Evolutionary conservation across 2,329 filamentous ascomycete species (phyloP), one percentile per base, ranked within the genome.

Genomic region (Beauveria pseudobassiana): DNA sequence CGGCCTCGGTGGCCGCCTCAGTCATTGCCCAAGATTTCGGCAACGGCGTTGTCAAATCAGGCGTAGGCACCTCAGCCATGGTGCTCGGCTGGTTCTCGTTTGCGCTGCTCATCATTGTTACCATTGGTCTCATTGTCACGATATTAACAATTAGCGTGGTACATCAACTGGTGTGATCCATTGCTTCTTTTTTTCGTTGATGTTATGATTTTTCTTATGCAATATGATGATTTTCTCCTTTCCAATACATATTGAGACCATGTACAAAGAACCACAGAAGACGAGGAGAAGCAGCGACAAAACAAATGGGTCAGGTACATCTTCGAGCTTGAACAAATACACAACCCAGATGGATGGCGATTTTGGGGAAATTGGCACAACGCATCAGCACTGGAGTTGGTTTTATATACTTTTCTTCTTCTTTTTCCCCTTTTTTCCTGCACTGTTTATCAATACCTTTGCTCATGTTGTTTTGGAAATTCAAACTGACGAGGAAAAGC

Each of bases 41-140:
- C 42, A 97, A 97, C 73, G 93, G 93, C 49, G 90, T 87, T 66
- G 90, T 97, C 62, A 86, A 83, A 73, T 91, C 88, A 62, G 93
- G 93, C 40, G 91, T 97, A 14, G 93, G 93, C n/a, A 93, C 91
- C 54, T 90, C 88, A 45, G 93, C 95, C 62, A 98, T 99, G 91
- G 90, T 97, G 20, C 82, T 99, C 71, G 95, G 95, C 63, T 99
- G 95, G 95, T 98, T 99, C 76, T 90, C 91, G 48, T 98, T 99
- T 71, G 89, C 90, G 24, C 76, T 98, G 59, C 82, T 99, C 66
- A 96, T 99, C 69, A 88, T 98, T 64, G 93, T 98, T 59, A 98
- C 93, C 54, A 95, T 98, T 70, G 95, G 93, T 61, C 76, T 98
- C 75, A 79, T 99, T 65, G 89, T 97, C 70, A 98, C 98, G 92